phyloP scores from a whole-genome alignment of 108 stramenopile species.

The Nannochloropsis oceanica region DNA sequence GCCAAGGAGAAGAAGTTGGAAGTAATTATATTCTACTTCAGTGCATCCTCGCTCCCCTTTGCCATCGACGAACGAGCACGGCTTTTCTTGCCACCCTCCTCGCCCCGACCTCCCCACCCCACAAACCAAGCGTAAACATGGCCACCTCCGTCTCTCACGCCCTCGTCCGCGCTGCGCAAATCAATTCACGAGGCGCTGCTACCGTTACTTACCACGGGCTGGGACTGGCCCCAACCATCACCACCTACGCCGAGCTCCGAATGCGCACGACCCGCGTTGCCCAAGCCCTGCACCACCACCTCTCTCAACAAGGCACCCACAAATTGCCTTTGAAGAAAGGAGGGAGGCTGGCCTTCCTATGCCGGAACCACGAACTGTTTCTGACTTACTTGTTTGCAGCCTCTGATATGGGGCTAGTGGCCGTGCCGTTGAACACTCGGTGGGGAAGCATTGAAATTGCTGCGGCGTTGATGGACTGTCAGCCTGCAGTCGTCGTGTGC shows the following conservation, averaged over 20 bases:
- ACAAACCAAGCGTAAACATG: background rate
- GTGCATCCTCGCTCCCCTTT: no score
- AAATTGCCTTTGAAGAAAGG: no score
- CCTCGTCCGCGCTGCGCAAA: background rate
- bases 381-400: background rate
- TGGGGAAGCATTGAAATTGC: constrained; percentile 2
- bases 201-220: background rate
- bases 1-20: no score
- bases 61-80: no score
- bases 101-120: no score
- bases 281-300: background rate
- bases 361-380: background rate
- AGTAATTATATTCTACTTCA: no score
- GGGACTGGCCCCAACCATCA: background rate
- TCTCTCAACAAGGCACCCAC: background rate
- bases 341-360: background rate
- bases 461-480: constrained; percentile 1
- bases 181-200: background rate
- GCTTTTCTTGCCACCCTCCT: no score
- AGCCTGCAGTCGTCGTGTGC: background rate
- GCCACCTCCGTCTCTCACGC: background rate
- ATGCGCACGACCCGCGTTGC: background rate
- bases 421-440: constrained; percentile 17
- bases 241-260: background rate
- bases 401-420: background rate